Base-by-base conservation (phyloP, 768 basidiomycete genomes). In the Pleurotus citrinopileatus region DNA sequence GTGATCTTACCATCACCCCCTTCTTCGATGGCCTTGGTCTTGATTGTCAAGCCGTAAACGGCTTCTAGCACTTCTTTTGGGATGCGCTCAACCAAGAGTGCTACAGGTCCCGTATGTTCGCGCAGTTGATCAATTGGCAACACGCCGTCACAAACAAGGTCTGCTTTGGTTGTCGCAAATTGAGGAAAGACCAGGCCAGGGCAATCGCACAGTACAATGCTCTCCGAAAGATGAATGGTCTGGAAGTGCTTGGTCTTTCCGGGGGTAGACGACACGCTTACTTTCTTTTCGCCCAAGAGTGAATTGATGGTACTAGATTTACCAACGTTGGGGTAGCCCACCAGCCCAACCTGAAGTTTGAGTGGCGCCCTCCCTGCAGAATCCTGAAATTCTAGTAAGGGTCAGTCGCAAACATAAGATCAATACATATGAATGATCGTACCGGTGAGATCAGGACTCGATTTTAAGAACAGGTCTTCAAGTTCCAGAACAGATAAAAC, bases 221-320 rank as follows among this genome's bases (percentile, higher is more conserved):
- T 76, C 15, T 88, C 82, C 9, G 94, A 94, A n/a, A 99, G 80
- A 63, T 93, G 84, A 61, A 98, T 94, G 0, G 97, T 98, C 70
- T 99, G 97, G 73, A 98, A 98, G 70, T 99, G 96, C 66, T 99
- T 99, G 12, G 97, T 99, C 73, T 98, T 91, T 58, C 97, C 97
- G 0, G 97, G 97, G 0, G 97, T 99, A 0, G 96, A 86, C 3
- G 96, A 98, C 23, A 99, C 97, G 65, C 94, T 97, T 58, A 99
- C 97, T 78, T 91, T 94, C 75, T 97, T 96, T 67, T 94, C 89
- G 32, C 96, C 97, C 4, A 99, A 78, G 5, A 99, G 79, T 4
- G 96, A 90, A 67, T 99, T 99, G 63, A 99, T 95, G 4, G 97
- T 94, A 57, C 93, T 95, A 0, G 96, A 98, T 71, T 99, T 99